Evolutionary conservation across 768 basidiomycete genomes (phyloP), one percentile per base, ranked within the genome.

Genomic region (Suillus bovinus): DNA sequence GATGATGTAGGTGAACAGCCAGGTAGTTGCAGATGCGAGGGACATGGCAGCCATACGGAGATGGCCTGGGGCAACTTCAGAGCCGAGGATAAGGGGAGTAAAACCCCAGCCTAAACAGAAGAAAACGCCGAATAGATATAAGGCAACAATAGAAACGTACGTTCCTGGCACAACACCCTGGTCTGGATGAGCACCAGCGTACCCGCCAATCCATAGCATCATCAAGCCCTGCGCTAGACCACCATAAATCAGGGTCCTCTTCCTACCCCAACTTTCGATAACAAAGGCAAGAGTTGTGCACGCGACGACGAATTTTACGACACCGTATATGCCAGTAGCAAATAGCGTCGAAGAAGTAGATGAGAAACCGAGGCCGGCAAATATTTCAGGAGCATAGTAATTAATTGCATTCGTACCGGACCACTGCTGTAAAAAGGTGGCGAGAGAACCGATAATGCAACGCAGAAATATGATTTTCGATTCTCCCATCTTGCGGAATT

Each of bases 381-480:
- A 80, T 55, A 80, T 76, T 24, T 69, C 42, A 1, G 78, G 79
- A 14, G 74, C 59, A 54, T 77, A 80, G 59, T 80, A 80, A 66
- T 79, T 79, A 66, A 80, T 74, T 8, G 78, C 74, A 68, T 79
- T 79, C 52, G 77, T 77, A 27, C 79, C 79, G 0, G 79, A 69
- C 72, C 78, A 77, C 60, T 80, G 79, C 63, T 77, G 79, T 60
- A 75, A 63, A 65, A 77, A 74, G 59, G 76, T 74, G 55, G 74
- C 71, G 34, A 77, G 59, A 3, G 69, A 57, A 0, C 73, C 76
- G 61, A 78, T 72, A 59, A 73, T 24, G 54, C 74, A 77, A 2
- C 76, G 72, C 6, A 74, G 64, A 4, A 68, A 66, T 17, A 71
- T 72, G 20, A 62, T 68, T 58, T 62, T 70, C 39, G 47, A 49